Conservation (phyloP, 1,139 yeast species). For the Scheffersomyces stambukii region DNA sequence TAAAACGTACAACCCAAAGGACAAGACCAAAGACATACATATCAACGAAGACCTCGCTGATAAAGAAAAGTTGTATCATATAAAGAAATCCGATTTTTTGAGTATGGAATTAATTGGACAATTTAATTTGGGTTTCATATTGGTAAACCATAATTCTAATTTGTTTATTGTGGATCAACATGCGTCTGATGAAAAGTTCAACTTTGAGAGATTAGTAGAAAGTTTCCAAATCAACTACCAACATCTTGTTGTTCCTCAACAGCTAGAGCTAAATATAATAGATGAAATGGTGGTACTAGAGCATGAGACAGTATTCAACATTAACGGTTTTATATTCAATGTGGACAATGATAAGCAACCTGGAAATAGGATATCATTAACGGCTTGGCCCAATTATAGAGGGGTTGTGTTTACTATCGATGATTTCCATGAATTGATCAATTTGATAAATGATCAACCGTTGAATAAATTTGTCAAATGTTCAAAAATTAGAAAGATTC, state of each 20-base stretch:
- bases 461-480: conserved; percentile 50
- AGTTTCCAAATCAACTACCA: conserved; percentile 53
- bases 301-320: conserved; percentile 50
- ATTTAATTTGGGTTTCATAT: conserved; percentile 85
- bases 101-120: conserved; percentile 84
- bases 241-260: conserved; percentile 63
- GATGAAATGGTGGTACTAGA: conserved; percentile 73
- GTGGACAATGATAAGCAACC: conserved; percentile 44
- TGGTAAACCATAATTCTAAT: conserved; percentile 54
- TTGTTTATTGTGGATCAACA: conserved; percentile 92
- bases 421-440: conserved; percentile 76
- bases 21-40: conserved; percentile 2
- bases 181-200: conserved; percentile 93
- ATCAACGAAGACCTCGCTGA: conserved; percentile 26
- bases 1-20: background rate
- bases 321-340: conserved; percentile 67
- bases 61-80: conserved; percentile 46
- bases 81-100: conserved; percentile 60
- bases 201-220: conserved; percentile 70
- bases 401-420: conserved; percentile 57
- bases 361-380: conserved; percentile 53
- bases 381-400: conserved; percentile 72
- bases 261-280: conserved; percentile 63
- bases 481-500: conserved; percentile 73
- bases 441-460: conserved; percentile 41